A percentile compares a stretch with the other conserved stretches of the same genome.
phyloP scores from a whole-genome alignment of 192 early-diverging fungal species.

The Backusella australiensis region DNA sequence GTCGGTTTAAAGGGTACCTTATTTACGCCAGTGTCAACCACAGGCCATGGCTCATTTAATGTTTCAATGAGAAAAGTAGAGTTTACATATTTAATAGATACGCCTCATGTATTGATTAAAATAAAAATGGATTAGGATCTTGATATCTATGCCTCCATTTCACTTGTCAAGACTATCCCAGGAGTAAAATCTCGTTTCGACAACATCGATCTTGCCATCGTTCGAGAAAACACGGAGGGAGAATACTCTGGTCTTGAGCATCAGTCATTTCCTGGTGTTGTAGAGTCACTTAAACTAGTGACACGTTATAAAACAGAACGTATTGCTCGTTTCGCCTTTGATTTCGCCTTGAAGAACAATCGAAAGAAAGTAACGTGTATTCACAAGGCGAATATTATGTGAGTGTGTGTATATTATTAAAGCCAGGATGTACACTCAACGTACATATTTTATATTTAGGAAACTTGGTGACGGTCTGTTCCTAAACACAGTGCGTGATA shows the following conservation, averaged over 20 bases:
- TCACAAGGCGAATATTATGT: constrained; percentile 99
- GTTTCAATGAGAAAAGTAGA: constrained; percentile 81
- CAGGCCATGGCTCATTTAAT: constrained; percentile 93
- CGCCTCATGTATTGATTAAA: background rate
- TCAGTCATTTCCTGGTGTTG: constrained; percentile 94
- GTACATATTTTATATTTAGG: constrained; percentile 37
- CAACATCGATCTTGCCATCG: constrained; percentile 95
- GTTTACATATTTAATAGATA: background rate
- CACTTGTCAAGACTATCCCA: constrained; percentile 85
- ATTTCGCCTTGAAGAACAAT: constrained; percentile 95
- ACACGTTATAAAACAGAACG: constrained; percentile 96
- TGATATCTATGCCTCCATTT: constrained; percentile 96
- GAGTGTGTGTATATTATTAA: constrained; percentile 7
- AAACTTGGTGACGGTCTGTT: constrained; percentile 98
- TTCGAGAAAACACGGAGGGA: constrained; percentile 99
- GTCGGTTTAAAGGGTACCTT: constrained; percentile 94
- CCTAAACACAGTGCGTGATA: constrained; percentile 89
- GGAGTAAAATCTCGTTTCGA: constrained; percentile 89
- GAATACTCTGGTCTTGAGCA: constrained; percentile 99
- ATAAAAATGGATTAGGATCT: constrained; percentile 55
- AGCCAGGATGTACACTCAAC: too few species aligned
- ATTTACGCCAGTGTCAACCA: constrained; percentile 81
- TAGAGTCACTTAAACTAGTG: constrained; percentile 97
- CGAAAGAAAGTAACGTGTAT: constrained; percentile 98
- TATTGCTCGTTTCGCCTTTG: constrained; percentile 97